Conservation (phyloP, 768 basidiomycete species). For the Pholiota molesta region DNA sequence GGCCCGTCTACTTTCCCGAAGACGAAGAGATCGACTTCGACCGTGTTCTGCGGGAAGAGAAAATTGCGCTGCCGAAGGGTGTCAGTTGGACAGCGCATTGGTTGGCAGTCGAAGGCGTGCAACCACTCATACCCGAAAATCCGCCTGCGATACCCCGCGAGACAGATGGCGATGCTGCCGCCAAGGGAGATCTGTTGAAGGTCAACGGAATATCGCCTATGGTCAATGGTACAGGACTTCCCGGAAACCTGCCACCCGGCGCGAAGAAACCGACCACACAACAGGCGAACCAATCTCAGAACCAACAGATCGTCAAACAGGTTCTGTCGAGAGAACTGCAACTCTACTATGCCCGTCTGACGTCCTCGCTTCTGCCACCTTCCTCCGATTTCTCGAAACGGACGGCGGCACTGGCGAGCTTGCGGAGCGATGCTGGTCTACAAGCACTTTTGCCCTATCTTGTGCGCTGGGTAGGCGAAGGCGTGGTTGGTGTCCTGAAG, state of each 20-base stretch:
- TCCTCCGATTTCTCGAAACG: slow-evolving; percentile 71
- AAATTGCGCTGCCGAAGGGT: slow-evolving; percentile 78
- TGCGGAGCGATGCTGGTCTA: slow-evolving; percentile 88
- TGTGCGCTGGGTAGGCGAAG: slow-evolving; percentile 93
- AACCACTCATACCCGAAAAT: slow-evolving; percentile 95
- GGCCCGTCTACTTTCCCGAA: slow-evolving; percentile 89
- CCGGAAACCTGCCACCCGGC: slow-evolving; percentile 27
- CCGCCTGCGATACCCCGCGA: slow-evolving; percentile 80
- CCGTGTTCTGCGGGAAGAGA: slow-evolving; percentile 84
- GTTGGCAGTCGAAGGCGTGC: slow-evolving; percentile 97
- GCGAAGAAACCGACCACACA: slow-evolving; percentile 35
- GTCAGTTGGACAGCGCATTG: slow-evolving; percentile 94
- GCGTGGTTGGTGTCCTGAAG: slow-evolving; percentile 68
- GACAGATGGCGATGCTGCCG: slow-evolving; percentile 30
- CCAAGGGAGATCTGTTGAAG: slow-evolving; percentile 30
- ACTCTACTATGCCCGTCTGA: slow-evolving; percentile 91
- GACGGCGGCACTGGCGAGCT: slow-evolving; percentile 86
- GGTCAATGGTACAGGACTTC: slow-evolving; percentile 27
- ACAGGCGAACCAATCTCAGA: slow-evolving; percentile 44
- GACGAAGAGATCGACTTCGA: slow-evolving; percentile 99
- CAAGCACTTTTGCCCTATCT: slow-evolving; percentile 92
- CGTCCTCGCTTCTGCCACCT: slow-evolving; percentile 78
- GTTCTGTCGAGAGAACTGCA: slow-evolving; percentile 93
- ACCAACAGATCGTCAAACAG: slow-evolving; percentile 85
- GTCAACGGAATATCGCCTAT: slow-evolving; percentile 27